Conservation (phyloP, 2,329 filamentous ascomycete genomes). For the Mycosphaerelloides madeirae region DNA sequence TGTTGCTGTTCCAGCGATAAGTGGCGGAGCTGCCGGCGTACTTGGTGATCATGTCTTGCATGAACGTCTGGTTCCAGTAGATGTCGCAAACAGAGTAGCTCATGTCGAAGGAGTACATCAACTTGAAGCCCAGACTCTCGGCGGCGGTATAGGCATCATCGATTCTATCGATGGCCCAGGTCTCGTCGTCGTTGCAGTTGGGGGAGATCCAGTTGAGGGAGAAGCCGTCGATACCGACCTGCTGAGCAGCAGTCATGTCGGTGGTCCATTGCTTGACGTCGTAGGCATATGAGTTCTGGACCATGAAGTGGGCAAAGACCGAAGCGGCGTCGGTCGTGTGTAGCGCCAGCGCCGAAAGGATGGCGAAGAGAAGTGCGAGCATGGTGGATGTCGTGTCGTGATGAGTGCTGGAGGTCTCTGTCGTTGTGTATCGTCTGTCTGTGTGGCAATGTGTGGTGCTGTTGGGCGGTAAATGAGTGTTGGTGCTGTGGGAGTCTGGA, state of each 20-base stretch:
- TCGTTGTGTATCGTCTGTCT: conserved; percentile 4
- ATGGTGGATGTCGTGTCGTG: conserved; percentile 7
- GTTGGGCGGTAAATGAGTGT: conserved; percentile 7
- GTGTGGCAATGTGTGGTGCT: conserved; percentile 4
- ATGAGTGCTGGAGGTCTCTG: conserved; percentile 1
- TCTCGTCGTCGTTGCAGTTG: conserved; percentile 29
- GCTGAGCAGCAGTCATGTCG: conserved; percentile 32
- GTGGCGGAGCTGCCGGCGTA: conserved; percentile 31
- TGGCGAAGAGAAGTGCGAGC: conserved; percentile 18
- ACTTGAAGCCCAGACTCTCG: conserved; percentile 32
- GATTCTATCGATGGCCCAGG: conserved; percentile 33
- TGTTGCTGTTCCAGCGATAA: conserved; percentile 36
- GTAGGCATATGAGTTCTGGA: conserved; percentile 35
- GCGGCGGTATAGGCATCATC: conserved; percentile 35
- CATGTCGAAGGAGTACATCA: conserved; percentile 39
- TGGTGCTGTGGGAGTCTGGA: conserved; percentile 2
- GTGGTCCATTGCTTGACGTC: conserved; percentile 30
- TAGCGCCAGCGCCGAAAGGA: conserved; percentile 23
- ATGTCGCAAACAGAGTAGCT: conserved; percentile 31
- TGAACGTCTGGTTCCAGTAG: conserved; percentile 37
- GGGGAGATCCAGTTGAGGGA: conserved; percentile 37
- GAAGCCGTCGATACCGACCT: conserved; percentile 35
- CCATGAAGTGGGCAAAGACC: conserved; percentile 37
- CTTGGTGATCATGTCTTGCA: conserved; percentile 31
- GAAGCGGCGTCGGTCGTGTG: conserved; percentile 25